Evolutionary conservation across 1,284 basidiomycete species (phyloP).

Genomic region (Caloboletus inedulis): DNA sequence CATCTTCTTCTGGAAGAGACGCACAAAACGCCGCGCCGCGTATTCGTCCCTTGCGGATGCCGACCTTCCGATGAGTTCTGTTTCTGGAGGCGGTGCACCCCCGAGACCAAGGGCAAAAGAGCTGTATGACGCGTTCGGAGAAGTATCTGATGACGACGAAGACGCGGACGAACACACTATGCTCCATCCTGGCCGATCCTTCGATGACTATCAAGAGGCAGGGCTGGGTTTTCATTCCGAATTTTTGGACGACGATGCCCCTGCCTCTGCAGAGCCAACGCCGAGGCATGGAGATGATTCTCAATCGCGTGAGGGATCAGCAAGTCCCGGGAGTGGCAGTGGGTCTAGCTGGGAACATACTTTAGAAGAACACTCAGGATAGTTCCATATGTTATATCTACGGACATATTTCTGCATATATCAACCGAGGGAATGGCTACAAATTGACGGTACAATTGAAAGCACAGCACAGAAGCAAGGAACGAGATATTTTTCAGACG

Average conservation of each 20-base stretch:
- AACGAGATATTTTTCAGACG: constrained; percentile 11
- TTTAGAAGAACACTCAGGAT: constrained; percentile 36
- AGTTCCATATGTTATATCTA: constrained; percentile 17
- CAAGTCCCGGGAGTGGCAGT: constrained; percentile 44
- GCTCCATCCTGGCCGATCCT: constrained; percentile 36
- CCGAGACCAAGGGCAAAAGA: constrained; percentile 65
- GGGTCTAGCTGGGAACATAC: constrained; percentile 76
- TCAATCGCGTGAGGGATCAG: constrained; percentile 31
- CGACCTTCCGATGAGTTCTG: constrained; percentile 70
- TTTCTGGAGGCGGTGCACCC: constrained; percentile 41
- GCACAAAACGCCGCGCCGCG: constrained; percentile 45
- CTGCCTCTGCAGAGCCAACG: constrained; percentile 37
- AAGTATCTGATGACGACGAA: constrained; percentile 73
- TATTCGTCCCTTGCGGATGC: constrained; percentile 75
- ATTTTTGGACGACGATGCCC: constrained; percentile 65
- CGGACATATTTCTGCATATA: constrained; percentile 19
- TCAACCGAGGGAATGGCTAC: constrained; percentile 1
- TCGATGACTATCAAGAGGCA: constrained; percentile 19
- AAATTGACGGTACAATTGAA: constrained; percentile 5
- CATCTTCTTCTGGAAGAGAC: constrained; percentile 69
- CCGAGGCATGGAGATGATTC: constrained; percentile 62
- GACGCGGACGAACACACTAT: constrained; percentile 68
- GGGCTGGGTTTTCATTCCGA: constrained; percentile 57
- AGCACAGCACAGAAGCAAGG: constrained; percentile 1
- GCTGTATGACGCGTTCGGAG: constrained; percentile 90